Evolutionary conservation across 2,329 filamentous ascomycete species (phyloP), one percentile per base, ranked within the genome.

Genomic region (Pseudocercospora pini-densiflorae): DNA sequence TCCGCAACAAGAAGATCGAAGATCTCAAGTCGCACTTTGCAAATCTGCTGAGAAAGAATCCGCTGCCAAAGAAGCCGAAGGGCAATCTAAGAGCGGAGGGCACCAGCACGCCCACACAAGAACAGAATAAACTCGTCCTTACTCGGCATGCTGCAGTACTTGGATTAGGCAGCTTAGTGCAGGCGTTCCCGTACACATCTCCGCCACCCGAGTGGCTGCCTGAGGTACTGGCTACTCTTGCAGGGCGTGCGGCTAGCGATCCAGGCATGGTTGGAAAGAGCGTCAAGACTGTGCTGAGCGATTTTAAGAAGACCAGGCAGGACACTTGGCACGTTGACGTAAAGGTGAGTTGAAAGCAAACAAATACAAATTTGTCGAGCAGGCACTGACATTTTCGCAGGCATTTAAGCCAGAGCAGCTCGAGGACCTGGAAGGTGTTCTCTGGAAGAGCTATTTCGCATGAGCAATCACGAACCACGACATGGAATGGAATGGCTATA

Each of bases 371-470:
- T 45, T 58, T 1, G 24, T 45, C 19, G 24, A 59, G 49, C 36
- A 8, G 55, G 61, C 70, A 53, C 73, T 69, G 55, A 68, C 68
- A 70, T 60, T 68, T 33, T 36, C 36, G 67, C 70, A 91, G 88
- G 88, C 87, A 67, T 99, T 99, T 77, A 93, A 93, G 27, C 83
- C 90, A 31, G 95, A 98, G 73, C 94, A 99, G 76, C 84, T 99
- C 10, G 95, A 98, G 79, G 94, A 98, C 77, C 80, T 99, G 66
- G 94, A 97, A 75, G 95, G 95, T 61, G 96, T 99, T 57, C 83
- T 99, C 61, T 99, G 95, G 95, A 99, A 99, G 89, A 98, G 94
- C 79, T 99, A 99, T 78, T 99, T 99, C 83, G 96, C 94, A 47
- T 97, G 83, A 58, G 27, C 24, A 29, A 29, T 29, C 21, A 24